Conservation (phyloP, 129 eudicot species). For the Chrysanthemum makinoi region DNA sequence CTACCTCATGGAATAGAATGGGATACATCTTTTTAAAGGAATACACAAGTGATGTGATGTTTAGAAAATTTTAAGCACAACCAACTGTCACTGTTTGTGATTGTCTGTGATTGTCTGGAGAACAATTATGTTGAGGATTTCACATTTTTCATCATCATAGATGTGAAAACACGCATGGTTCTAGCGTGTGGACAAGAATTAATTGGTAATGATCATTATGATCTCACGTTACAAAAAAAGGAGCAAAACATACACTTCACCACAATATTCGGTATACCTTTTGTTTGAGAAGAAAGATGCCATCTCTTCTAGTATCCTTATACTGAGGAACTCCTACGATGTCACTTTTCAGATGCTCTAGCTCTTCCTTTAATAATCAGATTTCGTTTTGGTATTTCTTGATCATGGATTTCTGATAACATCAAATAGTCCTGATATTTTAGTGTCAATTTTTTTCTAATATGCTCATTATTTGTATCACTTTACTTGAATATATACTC, state of each 20-base stretch:
- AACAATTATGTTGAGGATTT: background rate
- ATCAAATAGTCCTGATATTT: too few species aligned
- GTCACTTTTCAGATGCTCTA: constrained; percentile 88
- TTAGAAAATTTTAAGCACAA: background rate
- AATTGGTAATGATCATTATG: background rate
- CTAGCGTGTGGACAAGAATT: constrained; percentile 3
- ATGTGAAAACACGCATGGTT: background rate
- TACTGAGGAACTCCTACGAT: constrained; percentile 66
- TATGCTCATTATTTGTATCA: too few species aligned
- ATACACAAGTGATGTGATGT: constrained; percentile 18
- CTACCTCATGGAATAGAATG: constrained; percentile 13
- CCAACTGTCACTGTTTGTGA: background rate
- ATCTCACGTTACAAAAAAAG: background rate
- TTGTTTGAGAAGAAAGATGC: constrained; percentile 74
- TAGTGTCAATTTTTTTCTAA: too few species aligned
- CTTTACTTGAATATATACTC: too few species aligned
- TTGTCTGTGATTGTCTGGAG: constrained; percentile 1
- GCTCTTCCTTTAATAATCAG: constrained; percentile 77
- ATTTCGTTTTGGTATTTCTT: constrained; percentile 97
- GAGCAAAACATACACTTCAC: background rate
- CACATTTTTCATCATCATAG: background rate
- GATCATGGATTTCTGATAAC: constrained; percentile 71
- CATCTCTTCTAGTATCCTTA: constrained; percentile 71
- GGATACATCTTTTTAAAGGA: constrained; percentile 13
- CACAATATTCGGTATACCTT: constrained; percentile 47